Evolutionary conservation across 2,329 filamentous ascomycete species (phyloP).

Genomic region (Uncinocarpus reesii): DNA sequence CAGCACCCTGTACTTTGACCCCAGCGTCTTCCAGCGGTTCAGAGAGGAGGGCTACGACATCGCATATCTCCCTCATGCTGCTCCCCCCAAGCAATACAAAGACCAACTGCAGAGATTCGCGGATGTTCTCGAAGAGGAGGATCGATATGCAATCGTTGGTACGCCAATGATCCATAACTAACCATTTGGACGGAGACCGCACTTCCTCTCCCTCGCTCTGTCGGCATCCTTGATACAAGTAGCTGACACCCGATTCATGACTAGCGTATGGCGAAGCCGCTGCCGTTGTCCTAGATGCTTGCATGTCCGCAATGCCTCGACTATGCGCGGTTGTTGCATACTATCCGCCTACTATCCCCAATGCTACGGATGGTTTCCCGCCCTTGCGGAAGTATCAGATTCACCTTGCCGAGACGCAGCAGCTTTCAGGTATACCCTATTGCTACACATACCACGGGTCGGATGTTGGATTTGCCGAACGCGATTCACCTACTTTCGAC

Average conservation of each 20-base stretch:
- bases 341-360: constrained; percentile 51
- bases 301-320: constrained; percentile 47
- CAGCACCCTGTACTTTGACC: constrained; percentile 12
- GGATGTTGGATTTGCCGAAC: constrained; percentile 59
- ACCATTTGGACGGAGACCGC: not conserved
- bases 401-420: constrained; percentile 45
- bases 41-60: constrained; percentile 50
- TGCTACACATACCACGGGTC: constrained; percentile 47
- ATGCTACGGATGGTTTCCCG: constrained; percentile 32
- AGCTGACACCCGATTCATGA: not conserved
- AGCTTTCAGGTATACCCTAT: constrained; percentile 33
- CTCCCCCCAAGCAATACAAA: constrained; percentile 42
- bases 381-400: constrained; percentile 41
- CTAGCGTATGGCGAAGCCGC: constrained; percentile 54
- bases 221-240: not conserved
- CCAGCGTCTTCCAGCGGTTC: constrained; percentile 12
- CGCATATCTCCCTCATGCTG: constrained; percentile 47
- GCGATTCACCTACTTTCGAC: constrained; percentile 58
- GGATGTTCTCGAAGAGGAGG: constrained; percentile 46
- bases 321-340: constrained; percentile 53
- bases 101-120: constrained; percentile 43
- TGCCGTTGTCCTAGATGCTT: constrained; percentile 48
- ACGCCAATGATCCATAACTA: constrained; percentile 17
- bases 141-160: constrained; percentile 55
- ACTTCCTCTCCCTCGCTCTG: not conserved